phyloP scores from a whole-genome alignment of 75 land plant genomes.

The Picea glauca region DNA sequence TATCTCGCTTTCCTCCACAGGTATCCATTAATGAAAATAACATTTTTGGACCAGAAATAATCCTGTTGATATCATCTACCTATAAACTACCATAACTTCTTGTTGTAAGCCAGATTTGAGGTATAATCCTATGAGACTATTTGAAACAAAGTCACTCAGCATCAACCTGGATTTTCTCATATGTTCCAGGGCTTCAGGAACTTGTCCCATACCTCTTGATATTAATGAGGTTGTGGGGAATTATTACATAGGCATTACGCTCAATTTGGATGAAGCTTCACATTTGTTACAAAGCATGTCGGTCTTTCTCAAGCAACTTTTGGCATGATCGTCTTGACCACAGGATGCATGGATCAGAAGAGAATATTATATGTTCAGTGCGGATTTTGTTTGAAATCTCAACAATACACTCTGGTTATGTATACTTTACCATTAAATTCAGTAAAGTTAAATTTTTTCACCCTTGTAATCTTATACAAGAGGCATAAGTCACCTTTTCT shows the following conservation, averaged over 20 bases:
- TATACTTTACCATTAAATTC: too few species aligned
- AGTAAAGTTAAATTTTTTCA: too few species aligned
- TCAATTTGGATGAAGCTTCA: slow-evolving; percentile 1
- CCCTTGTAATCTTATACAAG: too few species aligned
- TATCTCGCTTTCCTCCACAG: slow-evolving; percentile 48
- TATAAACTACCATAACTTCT: slow-evolving; percentile 60
- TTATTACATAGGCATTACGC: slow-evolving; percentile 38
- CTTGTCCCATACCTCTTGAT: slow-evolving; percentile 35
- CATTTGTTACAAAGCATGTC: too few species aligned
- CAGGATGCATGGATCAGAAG: too few species aligned
- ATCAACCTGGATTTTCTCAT: slow-evolving; percentile 48
- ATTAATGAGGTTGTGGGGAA: slow-evolving; percentile 35
- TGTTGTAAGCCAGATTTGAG: slow-evolving; percentile 38
- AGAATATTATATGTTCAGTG: too few species aligned
- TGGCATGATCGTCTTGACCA: too few species aligned
- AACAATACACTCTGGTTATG: too few species aligned
- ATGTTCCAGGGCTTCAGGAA: slow-evolving; percentile 34
- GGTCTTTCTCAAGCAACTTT: too few species aligned
- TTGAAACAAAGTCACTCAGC: slow-evolving; percentile 56
- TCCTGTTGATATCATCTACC: slow-evolving; percentile 54
- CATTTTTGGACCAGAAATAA: slow-evolving; percentile 19
- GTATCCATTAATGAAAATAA: slow-evolving; percentile 67
- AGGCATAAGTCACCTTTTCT: too few species aligned
- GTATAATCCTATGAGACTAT: slow-evolving; percentile 55
- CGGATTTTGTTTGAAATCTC: too few species aligned